Percentiles rank a stretch among this genome's conserved stretches.
Evolutionary conservation across 805 yeast genomes (phyloP).

Genomic region (Candida stauntonica): DNA sequence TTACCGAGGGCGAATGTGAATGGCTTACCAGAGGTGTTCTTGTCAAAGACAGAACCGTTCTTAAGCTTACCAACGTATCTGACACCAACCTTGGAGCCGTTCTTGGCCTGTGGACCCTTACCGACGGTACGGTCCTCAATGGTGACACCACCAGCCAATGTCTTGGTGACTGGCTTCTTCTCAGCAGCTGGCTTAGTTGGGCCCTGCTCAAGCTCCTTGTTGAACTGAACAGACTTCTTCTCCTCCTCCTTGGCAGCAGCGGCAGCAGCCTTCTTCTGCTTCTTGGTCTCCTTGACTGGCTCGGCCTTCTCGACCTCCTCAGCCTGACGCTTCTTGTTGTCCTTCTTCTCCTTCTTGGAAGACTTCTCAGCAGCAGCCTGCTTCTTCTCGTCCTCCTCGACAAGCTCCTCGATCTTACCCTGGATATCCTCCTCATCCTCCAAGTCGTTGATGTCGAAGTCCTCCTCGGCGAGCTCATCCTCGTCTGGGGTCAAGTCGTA

Average conservation of each 20-base stretch:
- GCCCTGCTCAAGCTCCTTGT: conserved; percentile 90
- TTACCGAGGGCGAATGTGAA: conserved; percentile 86
- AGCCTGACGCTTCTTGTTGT: conserved; percentile 37
- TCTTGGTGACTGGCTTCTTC: conserved; percentile 66
- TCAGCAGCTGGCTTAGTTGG: conserved; percentile 56
- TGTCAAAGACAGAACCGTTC: conserved; percentile 95
- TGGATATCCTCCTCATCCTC: conserved; percentile 63
- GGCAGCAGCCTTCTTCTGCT: conserved; percentile 28
- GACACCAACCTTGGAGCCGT: conserved; percentile 88
- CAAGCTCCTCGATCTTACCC: conserved; percentile 68
- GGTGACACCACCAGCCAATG: conserved; percentile 87
- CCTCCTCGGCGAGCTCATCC: conserved; percentile 52
- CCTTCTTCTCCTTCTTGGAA: conserved; percentile 22
- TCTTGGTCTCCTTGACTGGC: conserved; percentile 28
- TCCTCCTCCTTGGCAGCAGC: conserved; percentile 22
- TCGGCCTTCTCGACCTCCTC: conserved; percentile 41
- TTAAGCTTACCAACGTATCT: conserved; percentile 97
- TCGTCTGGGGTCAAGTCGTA: conserved; percentile 74
- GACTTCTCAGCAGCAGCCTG: conserved; percentile 24
- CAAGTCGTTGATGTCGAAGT: conserved; percentile 41
- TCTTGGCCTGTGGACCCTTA: conserved; percentile 82
- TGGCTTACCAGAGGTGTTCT: conserved; percentile 96
- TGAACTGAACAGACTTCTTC: conserved; percentile 75
- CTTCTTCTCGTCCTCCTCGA: conserved; percentile 52
- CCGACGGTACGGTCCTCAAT: conserved; percentile 92